Percentiles rank a stretch among this genome's conserved stretches.
phyloP scores from a whole-genome alignment of 106 monocot species.

The Apostasia shenzhenica region DNA sequence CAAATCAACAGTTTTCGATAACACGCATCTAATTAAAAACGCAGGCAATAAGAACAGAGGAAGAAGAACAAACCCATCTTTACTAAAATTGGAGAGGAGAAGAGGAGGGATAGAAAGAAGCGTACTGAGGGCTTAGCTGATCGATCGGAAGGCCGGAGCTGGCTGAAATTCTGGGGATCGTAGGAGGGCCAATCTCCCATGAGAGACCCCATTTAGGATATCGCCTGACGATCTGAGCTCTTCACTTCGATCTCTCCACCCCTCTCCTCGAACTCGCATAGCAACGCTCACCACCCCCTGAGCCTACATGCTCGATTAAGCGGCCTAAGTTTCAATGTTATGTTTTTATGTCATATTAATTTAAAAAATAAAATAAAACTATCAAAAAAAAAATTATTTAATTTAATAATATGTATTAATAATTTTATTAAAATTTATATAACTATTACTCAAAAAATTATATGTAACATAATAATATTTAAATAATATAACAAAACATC shows the following conservation, averaged over 20 bases:
- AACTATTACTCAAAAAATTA: too few species aligned
- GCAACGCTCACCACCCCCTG: background rate
- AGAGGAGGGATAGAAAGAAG: background rate
- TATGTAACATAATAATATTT: too few species aligned
- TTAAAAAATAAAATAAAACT: too few species aligned
- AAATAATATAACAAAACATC: too few species aligned
- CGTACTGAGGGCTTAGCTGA: slow-evolving; percentile 55
- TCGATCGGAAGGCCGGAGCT: slow-evolving; percentile 64
- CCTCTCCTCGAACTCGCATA: background rate
- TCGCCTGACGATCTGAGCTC: background rate
- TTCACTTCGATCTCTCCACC: background rate
- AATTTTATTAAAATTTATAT: too few species aligned
- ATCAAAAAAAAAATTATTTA: too few species aligned
- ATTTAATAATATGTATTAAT: too few species aligned
- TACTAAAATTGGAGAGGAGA: background rate
- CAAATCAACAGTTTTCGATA: too few species aligned
- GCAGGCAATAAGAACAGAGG: background rate
- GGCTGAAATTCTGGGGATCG: slow-evolving; percentile 88
- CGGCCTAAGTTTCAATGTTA: too few species aligned
- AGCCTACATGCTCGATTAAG: too few species aligned
- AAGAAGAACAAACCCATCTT: background rate
- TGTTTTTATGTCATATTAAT: too few species aligned
- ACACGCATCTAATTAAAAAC: too few species aligned
- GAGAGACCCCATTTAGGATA: slow-evolving; percentile 47
- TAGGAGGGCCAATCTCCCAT: slow-evolving; percentile 71